Evolutionary conservation across 2,329 filamentous ascomycete species (phyloP).

Genomic region (Penicillium brasilianum): DNA sequence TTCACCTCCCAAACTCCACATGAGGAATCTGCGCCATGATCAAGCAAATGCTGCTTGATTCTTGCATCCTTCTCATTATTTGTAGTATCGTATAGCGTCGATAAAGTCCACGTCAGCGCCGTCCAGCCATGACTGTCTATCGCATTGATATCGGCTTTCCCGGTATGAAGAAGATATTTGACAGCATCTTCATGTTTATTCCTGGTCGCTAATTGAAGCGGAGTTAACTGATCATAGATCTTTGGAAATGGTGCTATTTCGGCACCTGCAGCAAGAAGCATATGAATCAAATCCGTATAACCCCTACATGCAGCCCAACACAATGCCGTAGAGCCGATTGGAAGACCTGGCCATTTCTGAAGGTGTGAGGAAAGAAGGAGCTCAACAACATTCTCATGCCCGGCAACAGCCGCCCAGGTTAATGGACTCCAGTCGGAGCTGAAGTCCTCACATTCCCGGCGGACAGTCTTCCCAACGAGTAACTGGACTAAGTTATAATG

Average conservation of each 20-base stretch:
- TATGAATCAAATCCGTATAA: background rate
- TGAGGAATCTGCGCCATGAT: background rate
- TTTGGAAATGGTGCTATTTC: background rate
- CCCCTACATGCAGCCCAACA: slow-evolving; percentile 1
- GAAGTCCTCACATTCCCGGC: background rate
- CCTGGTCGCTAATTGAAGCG: slow-evolving; percentile 9
- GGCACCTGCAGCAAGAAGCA: slow-evolving; percentile 8
- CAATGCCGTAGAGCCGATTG: background rate
- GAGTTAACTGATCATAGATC: background rate
- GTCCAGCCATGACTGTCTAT: slow-evolving; percentile 7
- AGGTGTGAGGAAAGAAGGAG: slow-evolving; percentile 5
- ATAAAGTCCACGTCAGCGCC: slow-evolving; percentile 2
- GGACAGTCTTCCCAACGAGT: slow-evolving; percentile 1
- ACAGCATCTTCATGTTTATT: slow-evolving; percentile 9
- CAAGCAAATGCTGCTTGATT: slow-evolving; percentile 5
- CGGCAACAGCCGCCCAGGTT: background rate
- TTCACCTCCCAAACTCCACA: background rate
- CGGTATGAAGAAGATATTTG: slow-evolving; percentile 4
- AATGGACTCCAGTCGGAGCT: slow-evolving; percentile 3
- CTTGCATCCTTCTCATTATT: background rate
- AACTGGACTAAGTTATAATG: slow-evolving; percentile 6
- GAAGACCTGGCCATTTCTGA: slow-evolving; percentile 4
- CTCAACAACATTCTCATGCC: slow-evolving; percentile 4
- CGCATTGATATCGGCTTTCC: slow-evolving; percentile 6
- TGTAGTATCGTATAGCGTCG: background rate